Evolutionary conservation across 2,329 filamentous ascomycete species (phyloP).

Genomic region (Penicillium sp.): DNA sequence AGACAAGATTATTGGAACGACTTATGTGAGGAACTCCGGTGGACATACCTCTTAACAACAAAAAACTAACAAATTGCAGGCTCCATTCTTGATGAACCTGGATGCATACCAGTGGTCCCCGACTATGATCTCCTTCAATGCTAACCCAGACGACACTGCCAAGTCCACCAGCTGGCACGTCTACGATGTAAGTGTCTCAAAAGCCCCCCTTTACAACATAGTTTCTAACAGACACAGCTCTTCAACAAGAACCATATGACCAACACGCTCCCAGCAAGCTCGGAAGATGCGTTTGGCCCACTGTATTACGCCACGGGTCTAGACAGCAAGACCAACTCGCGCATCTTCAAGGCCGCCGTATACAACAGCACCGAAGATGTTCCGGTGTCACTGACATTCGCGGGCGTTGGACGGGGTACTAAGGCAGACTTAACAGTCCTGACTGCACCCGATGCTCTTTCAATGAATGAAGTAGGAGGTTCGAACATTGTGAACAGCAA

Average conservation of each 20-base stretch:
- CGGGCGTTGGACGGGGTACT: slow-evolving; percentile 37
- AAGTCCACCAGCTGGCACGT: slow-evolving; percentile 35
- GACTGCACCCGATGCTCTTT: slow-evolving; percentile 39
- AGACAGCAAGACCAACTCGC: slow-evolving; percentile 39
- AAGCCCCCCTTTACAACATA: too few species aligned
- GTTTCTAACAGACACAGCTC: slow-evolving; percentile 27
- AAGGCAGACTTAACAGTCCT: slow-evolving; percentile 48
- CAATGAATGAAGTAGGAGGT: slow-evolving; percentile 36
- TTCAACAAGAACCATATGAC: slow-evolving; percentile 51
- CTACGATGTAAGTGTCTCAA: slow-evolving; percentile 35
- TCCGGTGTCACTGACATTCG: slow-evolving; percentile 40
- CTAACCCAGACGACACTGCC: slow-evolving; percentile 33
- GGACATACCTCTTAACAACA: neutral
- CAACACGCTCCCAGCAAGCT: slow-evolving; percentile 48
- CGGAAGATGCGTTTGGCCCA: slow-evolving; percentile 44
- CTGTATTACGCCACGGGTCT: slow-evolving; percentile 53
- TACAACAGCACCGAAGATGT: slow-evolving; percentile 52
- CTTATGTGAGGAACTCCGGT: slow-evolving; percentile 25
- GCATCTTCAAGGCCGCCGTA: slow-evolving; percentile 53
- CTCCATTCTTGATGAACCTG: slow-evolving; percentile 34
- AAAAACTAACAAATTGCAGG: slow-evolving; percentile 17
- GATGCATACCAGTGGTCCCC: slow-evolving; percentile 36
- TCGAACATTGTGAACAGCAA: slow-evolving; percentile 26
- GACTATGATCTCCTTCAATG: slow-evolving; percentile 35
- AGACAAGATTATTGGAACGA: slow-evolving; percentile 33